Conservation (phyloP, 176 grass and related monocot species). For the Lolium multiflorum region DNA sequence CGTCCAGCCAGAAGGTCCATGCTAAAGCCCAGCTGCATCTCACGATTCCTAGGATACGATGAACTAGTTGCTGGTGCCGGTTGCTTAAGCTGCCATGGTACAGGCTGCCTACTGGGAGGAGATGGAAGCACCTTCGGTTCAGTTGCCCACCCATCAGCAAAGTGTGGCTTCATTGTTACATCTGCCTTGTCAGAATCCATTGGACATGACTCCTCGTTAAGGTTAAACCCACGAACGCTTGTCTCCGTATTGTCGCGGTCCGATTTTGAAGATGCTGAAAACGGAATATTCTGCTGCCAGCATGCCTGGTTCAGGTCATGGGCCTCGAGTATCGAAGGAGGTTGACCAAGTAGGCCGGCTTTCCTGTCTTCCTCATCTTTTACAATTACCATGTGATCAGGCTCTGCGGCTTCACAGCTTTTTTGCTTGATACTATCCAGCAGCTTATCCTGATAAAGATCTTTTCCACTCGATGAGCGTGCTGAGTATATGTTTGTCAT, state of each 20-base stretch:
- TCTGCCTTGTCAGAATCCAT: constrained; percentile 52
- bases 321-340: constrained; percentile 41
- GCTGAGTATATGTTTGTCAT: constrained; percentile 77
- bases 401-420: constrained; percentile 60
- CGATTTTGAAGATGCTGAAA: constrained; percentile 44
- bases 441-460: constrained; percentile 71
- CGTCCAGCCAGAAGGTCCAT: constrained; percentile 56
- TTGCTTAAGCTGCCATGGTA: constrained; percentile 64
- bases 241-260: constrained; percentile 55
- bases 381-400: constrained; percentile 64
- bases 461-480: constrained; percentile 66
- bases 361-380: constrained; percentile 79
- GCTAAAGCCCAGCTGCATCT: constrained; percentile 52
- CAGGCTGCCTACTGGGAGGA: constrained; percentile 47
- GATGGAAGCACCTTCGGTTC: constrained; percentile 57
- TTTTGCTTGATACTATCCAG: constrained; percentile 61
- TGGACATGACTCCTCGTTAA: constrained; percentile 55
- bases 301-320: constrained; percentile 58
- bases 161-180: constrained; percentile 33
- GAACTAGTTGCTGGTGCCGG: constrained; percentile 30
- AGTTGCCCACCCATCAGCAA: constrained; percentile 52
- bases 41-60: constrained; percentile 54
- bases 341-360: constrained; percentile 39
- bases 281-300: constrained; percentile 47
- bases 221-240: constrained; percentile 60